Percentiles rank a stretch among this genome's conserved stretches.
Evolutionary conservation across 2,329 filamentous ascomycete genomes (phyloP).

Genomic region (Sphaerulina musiva): DNA sequence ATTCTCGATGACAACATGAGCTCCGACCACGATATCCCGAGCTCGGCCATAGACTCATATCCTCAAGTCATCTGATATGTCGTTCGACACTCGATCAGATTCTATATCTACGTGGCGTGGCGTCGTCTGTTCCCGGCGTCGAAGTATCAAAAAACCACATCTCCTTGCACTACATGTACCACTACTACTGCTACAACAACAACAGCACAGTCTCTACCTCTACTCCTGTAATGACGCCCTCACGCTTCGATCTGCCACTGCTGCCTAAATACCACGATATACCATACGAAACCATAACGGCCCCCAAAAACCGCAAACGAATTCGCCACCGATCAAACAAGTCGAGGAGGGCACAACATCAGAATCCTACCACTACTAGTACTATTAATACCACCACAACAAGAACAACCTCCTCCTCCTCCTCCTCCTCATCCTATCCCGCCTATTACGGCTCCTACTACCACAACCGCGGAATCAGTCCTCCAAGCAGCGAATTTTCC

Average conservation of each 20-base stretch:
- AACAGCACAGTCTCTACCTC: not conserved
- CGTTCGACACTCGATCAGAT: not conserved
- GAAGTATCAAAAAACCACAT: not conserved
- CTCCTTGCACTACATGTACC: not conserved
- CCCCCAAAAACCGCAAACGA: constrained; percentile 1
- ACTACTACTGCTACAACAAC: not conserved
- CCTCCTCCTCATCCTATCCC: too few species aligned
- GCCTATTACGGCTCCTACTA: too few species aligned
- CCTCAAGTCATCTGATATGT: constrained; percentile 5
- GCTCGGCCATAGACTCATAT: constrained; percentile 3
- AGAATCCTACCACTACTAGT: not conserved
- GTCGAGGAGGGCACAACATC: not conserved
- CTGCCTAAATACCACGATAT: not conserved
- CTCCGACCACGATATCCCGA: not conserved
- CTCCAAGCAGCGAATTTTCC: not conserved
- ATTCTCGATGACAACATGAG: not conserved
- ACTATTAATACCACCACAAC: too few species aligned
- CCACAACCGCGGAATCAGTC: too few species aligned
- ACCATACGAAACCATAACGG: not conserved
- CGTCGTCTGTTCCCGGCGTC: too few species aligned
- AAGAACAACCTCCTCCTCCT: too few species aligned
- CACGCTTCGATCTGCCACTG: not conserved
- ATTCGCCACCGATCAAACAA: constrained; percentile 5
- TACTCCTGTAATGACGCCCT: not conserved
- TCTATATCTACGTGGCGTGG: not conserved